Evolutionary conservation across 495 filamentous ascomycete genomes (phyloP).

Genomic region (Stereocaulon alpinum): DNA sequence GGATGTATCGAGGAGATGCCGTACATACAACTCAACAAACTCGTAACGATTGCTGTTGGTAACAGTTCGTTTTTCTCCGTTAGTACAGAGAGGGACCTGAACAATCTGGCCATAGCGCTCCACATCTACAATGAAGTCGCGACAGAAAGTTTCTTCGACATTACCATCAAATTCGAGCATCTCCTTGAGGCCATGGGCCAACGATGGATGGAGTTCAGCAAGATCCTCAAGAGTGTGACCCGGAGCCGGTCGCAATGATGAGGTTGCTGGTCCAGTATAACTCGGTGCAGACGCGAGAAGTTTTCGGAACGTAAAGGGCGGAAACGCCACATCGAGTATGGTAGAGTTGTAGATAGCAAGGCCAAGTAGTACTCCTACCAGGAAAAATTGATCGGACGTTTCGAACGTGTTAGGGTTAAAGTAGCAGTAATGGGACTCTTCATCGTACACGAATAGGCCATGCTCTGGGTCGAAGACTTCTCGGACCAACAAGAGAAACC

Average conservation of each 20-base stretch:
- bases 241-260: conserved; percentile 50
- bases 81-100: conserved; percentile 59
- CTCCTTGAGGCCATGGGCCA: conserved; percentile 66
- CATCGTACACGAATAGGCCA: conserved; percentile 85
- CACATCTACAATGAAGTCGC: conserved; percentile 69
- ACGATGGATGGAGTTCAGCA: conserved; percentile 66
- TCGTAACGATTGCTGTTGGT: conserved; percentile 78
- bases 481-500: conserved; percentile 84
- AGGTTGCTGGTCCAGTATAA: conserved; percentile 39
- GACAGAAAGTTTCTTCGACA: conserved; percentile 70
- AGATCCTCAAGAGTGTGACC: conserved; percentile 74
- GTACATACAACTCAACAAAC: conserved; percentile 80
- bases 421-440: conserved; percentile 90
- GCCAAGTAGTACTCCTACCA: conserved; percentile 81
- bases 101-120: conserved; percentile 66
- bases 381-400: conserved; percentile 85
- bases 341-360: conserved; percentile 96
- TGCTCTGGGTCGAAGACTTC: conserved; percentile 90
- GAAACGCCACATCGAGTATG: conserved; percentile 82
- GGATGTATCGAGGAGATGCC: conserved; percentile 67
- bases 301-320: conserved; percentile 90
- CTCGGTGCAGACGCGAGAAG: conserved; percentile 61
- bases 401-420: conserved; percentile 91
- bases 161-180: conserved; percentile 79
- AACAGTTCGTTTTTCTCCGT: conserved; percentile 65